A percentile compares a stretch with the other conserved stretches of the same genome.
These are phyloP conservation scores for Trichomonas tenax DNA, from an alignment of 208 protist species.

Conservation along the genomic window DNA sequence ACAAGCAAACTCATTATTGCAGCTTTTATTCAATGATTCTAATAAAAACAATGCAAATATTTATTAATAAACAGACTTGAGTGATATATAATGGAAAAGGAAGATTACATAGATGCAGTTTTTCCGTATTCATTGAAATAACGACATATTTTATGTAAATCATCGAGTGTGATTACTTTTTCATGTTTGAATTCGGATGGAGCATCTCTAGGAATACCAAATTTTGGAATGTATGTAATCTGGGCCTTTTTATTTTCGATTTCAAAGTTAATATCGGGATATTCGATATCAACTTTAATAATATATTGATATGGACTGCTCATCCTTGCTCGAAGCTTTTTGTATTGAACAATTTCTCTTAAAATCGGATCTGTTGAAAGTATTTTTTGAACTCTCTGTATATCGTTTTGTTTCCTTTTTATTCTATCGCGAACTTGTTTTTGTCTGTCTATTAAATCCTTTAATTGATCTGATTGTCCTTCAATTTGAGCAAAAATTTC, in stretches of 20 bases:
- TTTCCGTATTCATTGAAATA: too few species aligned
- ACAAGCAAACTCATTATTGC: too few species aligned
- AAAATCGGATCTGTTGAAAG: background rate
- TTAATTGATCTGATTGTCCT: background rate
- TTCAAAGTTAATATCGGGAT: background rate
- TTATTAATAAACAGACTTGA: too few species aligned
- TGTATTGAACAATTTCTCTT: background rate
- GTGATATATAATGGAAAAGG: too few species aligned
- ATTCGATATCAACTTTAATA: background rate
- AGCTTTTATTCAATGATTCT: too few species aligned
- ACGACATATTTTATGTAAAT: too few species aligned
- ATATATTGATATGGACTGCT: background rate
- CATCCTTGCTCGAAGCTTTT: background rate
- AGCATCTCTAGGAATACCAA: background rate
- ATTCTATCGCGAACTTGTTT: background rate
- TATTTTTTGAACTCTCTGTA: background rate
- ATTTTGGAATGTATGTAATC: background rate
- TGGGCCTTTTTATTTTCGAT: background rate
- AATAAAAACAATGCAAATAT: too few species aligned
- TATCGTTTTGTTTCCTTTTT: background rate
- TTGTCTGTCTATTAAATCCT: background rate
- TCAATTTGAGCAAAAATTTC: background rate
- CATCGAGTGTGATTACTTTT: too few species aligned
- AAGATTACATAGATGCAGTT: too few species aligned
- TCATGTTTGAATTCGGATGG: too few species aligned